These are phyloP conservation scores for Pseudodiploospora longispora DNA, from an alignment of 2,329 filamentous ascomycete species.

Conservation along the genomic window DNA sequence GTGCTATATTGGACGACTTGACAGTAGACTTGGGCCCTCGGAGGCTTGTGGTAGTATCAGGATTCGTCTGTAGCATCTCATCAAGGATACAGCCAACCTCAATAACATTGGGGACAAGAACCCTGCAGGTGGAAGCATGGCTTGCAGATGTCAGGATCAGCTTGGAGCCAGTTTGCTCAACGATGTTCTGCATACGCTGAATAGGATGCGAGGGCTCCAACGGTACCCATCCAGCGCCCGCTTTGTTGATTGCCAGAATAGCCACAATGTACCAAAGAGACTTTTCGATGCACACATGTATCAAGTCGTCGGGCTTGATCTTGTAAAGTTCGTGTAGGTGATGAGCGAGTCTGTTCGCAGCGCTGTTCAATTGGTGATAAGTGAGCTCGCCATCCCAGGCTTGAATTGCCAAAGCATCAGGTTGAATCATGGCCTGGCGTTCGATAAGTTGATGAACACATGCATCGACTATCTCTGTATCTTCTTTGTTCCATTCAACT, in stretches of 20 bases:
- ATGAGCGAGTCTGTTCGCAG: slow-evolving; percentile 33
- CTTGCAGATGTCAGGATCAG: slow-evolving; percentile 16
- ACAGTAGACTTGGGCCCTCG: too few species aligned
- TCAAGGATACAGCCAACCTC: too few species aligned
- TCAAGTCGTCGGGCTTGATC: slow-evolving; percentile 28
- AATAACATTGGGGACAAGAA: too few species aligned
- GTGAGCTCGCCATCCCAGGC: slow-evolving; percentile 43
- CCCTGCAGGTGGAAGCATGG: too few species aligned
- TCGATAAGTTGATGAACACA: slow-evolving; percentile 41
- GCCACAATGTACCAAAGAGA: slow-evolving; percentile 37
- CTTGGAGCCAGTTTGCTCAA: neutral
- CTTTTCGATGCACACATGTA: slow-evolving; percentile 45
- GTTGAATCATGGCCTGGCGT: slow-evolving; percentile 26
- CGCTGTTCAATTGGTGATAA: slow-evolving; percentile 34
- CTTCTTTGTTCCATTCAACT: too few species aligned
- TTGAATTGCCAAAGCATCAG: slow-evolving; percentile 34
- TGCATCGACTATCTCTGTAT: too few species aligned
- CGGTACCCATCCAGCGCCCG: slow-evolving; percentile 38
- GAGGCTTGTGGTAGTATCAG: too few species aligned
- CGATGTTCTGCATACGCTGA: slow-evolving; percentile 25
- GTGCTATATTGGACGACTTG: too few species aligned
- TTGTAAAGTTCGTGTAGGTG: slow-evolving; percentile 27
- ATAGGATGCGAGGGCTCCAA: slow-evolving; percentile 39
- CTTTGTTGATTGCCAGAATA: slow-evolving; percentile 39
- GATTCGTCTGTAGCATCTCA: too few species aligned